Evolutionary conservation across 495 filamentous ascomycete species (phyloP), one percentile per base, ranked within the genome.

Genomic region (Lindgomyces ingoldianus): DNA sequence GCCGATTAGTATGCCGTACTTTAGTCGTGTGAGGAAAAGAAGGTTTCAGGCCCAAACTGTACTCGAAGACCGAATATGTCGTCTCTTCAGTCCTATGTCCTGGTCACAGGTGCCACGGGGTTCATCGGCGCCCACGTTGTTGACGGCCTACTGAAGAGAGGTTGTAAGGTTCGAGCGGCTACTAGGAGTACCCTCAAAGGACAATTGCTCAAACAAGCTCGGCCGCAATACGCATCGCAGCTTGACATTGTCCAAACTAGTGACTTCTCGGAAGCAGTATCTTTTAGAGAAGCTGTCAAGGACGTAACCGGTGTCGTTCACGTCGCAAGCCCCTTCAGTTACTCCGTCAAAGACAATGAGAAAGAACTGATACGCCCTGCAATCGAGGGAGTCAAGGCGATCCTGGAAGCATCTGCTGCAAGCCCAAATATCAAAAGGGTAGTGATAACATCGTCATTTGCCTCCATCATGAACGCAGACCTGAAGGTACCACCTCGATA

Each of bases 91-190:
- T 27, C 57, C 12, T 70, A 72, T 30, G 63, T 80, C 33, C 74
- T 81, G 1, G 77, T 81, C 45, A 72, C 70, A 36, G 67, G 70
- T 2, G 70, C 56, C 2, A 66, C 46, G 3, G 63, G 63, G 21
- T 66, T 66, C 48, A 66, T 66, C 25, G 63, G 55, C 16, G 55
- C 63, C 24, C 56, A 66, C n/a, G 36, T 59, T 27, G 48, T 60
- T 9, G 63, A 52, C 47, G 30, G 47, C 0, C 44, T 66, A 0
- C 56, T 66, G 0, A 1, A 4, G 22, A 22, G 48, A 2, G 63
- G 63, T 0, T 27, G 10, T 45, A 52, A 55, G 54, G 63, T 66
- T 24, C 62, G 66, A 1, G 66, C 53, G 14, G 63, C 70, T 2
- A 61, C 60, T n/a, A 22, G 70, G 26, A 51, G 36, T 19, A 30